Evolutionary conservation across 225 moss, liverwort and hornwort species (phyloP), one percentile per base, ranked within the genome.

Genomic region (Climacium dendroides): DNA sequence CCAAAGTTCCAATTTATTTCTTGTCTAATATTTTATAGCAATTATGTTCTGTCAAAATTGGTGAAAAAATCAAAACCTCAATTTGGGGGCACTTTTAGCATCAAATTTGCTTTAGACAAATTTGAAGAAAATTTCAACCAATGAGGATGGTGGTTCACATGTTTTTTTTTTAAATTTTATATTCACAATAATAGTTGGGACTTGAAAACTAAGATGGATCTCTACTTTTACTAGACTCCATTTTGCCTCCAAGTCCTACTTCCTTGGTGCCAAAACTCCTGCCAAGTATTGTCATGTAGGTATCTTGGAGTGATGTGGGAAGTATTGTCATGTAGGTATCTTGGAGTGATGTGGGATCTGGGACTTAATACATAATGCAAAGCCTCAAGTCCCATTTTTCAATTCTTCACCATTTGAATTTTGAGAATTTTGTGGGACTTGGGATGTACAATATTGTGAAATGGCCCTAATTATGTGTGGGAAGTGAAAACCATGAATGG

Each of bases 211-310:
- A 24, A 29, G 29, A 14, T 61, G 3, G 29, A 1, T 61, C 6
- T 35, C 5, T 65, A 35, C 19, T n/a, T 34, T n/a, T n/a, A 5
- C 0, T 20, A n/a, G 6, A 20, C 3, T 11, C 8, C 2, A n/a
- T n/a, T n/a, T 0, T 0, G 1, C 11, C 19, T 66, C n/a, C 0
- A 66, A n/a, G 3, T 66, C 3, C 25, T 0, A 24, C 3, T 70
- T 70, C 1, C 13, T 70, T 70, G 41, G 25, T 1, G 0, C 14
- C 8, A 7, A 13, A 37, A 23, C 7, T 37, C 7, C 2, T 3
- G 6, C 0, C 7, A 13, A 39, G 39, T 65, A 12, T 13, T 10
- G 3, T 13, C 13, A 1, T 65, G 13, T 69, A 39, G 7, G 8
- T 0, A 0, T 41, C 3, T 69, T 39, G 6, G 14, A 69, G 8